Conservation (phyloP, 2,329 filamentous ascomycete species). For the Epicoccum sorghinum region DNA sequence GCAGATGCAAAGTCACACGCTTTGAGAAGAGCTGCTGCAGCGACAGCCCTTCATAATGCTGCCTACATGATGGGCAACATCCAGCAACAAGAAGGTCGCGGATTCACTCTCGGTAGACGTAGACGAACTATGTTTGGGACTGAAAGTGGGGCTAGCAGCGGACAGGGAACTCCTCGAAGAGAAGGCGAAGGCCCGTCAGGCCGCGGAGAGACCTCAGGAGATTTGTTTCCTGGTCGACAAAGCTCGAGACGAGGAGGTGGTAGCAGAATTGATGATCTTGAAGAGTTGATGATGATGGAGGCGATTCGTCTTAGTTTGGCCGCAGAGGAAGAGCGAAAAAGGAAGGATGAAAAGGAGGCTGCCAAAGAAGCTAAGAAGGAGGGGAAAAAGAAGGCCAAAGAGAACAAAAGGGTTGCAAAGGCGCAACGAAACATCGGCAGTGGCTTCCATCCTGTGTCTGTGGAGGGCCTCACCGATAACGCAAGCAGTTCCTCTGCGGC, state of each 20-base stretch:
- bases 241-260: constrained; percentile 63
- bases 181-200: constrained; percentile 41
- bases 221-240: constrained; percentile 50
- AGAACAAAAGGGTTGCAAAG: constrained; percentile 70
- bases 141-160: constrained; percentile 54
- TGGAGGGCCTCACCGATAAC: constrained; percentile 53
- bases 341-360: constrained; percentile 79
- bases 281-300: constrained; percentile 99
- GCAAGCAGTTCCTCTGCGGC: constrained; percentile 38
- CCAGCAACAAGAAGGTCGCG: constrained; percentile 54
- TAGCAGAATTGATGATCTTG: constrained; percentile 79
- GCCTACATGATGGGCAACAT: constrained; percentile 81
- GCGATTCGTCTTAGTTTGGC: constrained; percentile 90
- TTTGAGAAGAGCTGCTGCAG: constrained; percentile 84
- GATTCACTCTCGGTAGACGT: constrained; percentile 56
- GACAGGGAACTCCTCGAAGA: constrained; percentile 52
- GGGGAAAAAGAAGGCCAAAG: constrained; percentile 74
- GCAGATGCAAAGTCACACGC: constrained; percentile 83
- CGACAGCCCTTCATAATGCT: constrained; percentile 91
- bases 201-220: constrained; percentile 43
- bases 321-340: constrained; percentile 89
- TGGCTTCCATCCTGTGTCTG: constrained; percentile 58
- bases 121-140: constrained; percentile 58
- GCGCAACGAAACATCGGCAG: constrained; percentile 66
- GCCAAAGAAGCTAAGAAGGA: constrained; percentile 83